Evolutionary conservation across 1,284 basidiomycete species (phyloP), one percentile per base, ranked within the genome.

Genomic region (Heterobasidion occidentale): DNA sequence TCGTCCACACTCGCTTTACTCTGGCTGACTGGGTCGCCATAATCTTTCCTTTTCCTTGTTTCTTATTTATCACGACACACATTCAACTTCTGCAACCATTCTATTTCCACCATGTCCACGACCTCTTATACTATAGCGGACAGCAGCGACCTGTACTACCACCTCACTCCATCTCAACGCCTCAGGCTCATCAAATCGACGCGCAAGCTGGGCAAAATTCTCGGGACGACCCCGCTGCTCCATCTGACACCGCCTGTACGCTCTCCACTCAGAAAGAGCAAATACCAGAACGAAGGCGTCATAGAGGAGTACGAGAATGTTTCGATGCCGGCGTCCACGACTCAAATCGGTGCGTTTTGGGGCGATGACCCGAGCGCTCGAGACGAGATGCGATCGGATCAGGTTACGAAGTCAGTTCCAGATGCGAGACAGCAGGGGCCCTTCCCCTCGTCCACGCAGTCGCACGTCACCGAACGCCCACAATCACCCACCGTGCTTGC

Each of bases 191-290:
- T 61, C n/a, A 60, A 51, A 46, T 60, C 60, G 36, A 58, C 56
- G 8, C 59, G 59, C 51, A 61, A 61, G 38, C 46, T 61, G 27
- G 42, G 56, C 11, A 60, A 61, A n/a, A 35, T 60, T 46, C 42
- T 60, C 15, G 60, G 59, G 14, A 60, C 58, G 15, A 60, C 55
- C 11, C 60, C 60, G 9, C 34, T 56, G 17, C 46, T 52, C 46
- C 51, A 49, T 17, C 46, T 56, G 35, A 54, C 57, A 15, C 35
- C 36, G 1, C 33, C 59, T 8, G 58, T 53, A 11, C 34, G 55
- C 1, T 9, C 20, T 20, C 12, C 45, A 11, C 14, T 44, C 17
- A 17, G 11, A 36, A 47, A 36, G 45, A 45, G 36, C 7, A 27
- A n/a, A 7, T 46, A 7, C 33, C 17, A 14, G 34, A 52, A 36